Percentiles rank a stretch among this genome's conserved stretches.
Evolutionary conservation across 202 grass and related monocot genomes (phyloP).

Genomic region (Digitaria exilis): DNA sequence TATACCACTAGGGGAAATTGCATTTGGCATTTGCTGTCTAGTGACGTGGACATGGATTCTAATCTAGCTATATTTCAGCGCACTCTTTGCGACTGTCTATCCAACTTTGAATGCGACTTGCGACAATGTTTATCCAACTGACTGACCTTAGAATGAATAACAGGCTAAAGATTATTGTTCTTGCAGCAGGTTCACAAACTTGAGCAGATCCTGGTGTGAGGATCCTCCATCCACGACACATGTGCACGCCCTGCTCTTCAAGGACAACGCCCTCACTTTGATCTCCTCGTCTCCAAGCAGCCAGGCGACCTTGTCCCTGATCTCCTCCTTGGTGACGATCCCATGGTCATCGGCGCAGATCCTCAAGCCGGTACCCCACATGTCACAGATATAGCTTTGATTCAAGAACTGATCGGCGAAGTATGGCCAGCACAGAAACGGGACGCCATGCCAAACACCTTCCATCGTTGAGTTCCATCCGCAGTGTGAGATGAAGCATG

Average conservation of each 20-base stretch:
- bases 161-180: conserved; percentile 1
- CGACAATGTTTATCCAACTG: not conserved
- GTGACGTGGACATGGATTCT: not conserved
- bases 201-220: conserved; percentile 41
- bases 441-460: conserved; percentile 25
- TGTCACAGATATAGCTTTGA: conserved; percentile 44
- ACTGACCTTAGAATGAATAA: not conserved
- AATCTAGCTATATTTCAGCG: not conserved
- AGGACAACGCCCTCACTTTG: conserved; percentile 21
- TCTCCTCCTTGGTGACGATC: conserved; percentile 38
- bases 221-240: conserved; percentile 38
- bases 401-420: conserved; percentile 45
- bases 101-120: not conserved
- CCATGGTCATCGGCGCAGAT: conserved; percentile 33
- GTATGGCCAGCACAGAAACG: conserved; percentile 45
- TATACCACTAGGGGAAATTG: not conserved
- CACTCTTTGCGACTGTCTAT: not conserved
- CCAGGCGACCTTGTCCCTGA: conserved; percentile 35
- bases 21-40: not conserved
- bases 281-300: conserved; percentile 41
- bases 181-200: conserved; percentile 54
- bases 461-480: conserved; percentile 54
- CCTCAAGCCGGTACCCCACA: conserved; percentile 28
- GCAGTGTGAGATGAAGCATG: conserved; percentile 49
- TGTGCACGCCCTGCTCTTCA: conserved; percentile 27